Base-by-base conservation (phyloP, 2,329 filamentous ascomycete genomes). In the Lomentospora prolificans region DNA sequence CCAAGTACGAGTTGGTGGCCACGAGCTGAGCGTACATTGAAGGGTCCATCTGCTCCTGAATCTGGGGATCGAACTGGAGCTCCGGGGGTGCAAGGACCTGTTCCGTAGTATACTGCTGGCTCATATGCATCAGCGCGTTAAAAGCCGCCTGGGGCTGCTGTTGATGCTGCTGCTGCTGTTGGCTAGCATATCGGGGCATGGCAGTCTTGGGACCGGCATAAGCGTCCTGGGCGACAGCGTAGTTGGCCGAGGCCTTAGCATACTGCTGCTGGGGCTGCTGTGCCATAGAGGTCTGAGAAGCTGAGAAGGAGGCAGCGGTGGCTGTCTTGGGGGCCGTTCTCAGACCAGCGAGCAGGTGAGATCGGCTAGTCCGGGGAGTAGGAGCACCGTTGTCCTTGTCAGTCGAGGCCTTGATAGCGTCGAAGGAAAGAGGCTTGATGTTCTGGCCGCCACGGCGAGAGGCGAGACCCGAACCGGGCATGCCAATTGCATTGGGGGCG, bases 341-440 rank as follows among this genome's bases (percentile, higher is more conserved):
- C 59, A 99, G 79, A 57, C 92, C 92, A 59, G 92, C 92, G 65
- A 99, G 84, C 61, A 99, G 81, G 67, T 99, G 94, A 61, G 90
- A 95, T 62, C 94, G 89, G 72, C 90, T 96, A 55, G 92, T 97
- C 66, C 92, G 87, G 59, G 92, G 94, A 55, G 91, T 95, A 7
- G 88, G 83, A 55, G 82, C 79, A 57, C 83, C 80, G 57, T 85
- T 85, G 61, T 87, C 84, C 64, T 82, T 72, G 62, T 86, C 84
- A 55, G 83, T 81, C 66, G 84, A 81, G 57, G 87, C 80, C 70
- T 87, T 90, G 60, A 80, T 80, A 54, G 77, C 76, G 63, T 85
- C 89, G 69, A 86, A 91, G 61, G 75, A 96, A 71, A 96, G 81
- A 62, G 90, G 90, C 77, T 96, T 96, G 73, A 96, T 86, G 69